phyloP scores from a whole-genome alignment of 2,329 filamentous ascomycete genomes.

The Penicillium olsonii region DNA sequence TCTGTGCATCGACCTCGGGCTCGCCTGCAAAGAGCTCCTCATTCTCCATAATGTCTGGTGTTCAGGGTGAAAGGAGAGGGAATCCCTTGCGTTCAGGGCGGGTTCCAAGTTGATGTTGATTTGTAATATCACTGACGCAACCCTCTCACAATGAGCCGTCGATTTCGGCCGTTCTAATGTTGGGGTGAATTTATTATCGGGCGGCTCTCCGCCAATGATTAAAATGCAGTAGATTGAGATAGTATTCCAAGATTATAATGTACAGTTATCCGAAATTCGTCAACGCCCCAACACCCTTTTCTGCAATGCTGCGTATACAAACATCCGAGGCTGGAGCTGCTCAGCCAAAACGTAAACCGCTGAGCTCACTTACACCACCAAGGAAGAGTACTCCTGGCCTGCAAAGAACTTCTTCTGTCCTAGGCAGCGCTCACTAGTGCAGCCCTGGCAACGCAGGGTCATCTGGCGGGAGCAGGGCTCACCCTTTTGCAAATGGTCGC shows the following conservation, averaged over 20 bases:
- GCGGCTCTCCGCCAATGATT: conserved; percentile 9
- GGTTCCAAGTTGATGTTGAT: conserved; percentile 8
- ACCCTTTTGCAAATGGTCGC: conserved; percentile 72
- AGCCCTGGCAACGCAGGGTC: conserved; percentile 87
- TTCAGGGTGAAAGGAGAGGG: background rate
- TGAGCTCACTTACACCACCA: conserved; percentile 29
- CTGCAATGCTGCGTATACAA: conserved; percentile 8
- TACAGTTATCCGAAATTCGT: conserved; percentile 2
- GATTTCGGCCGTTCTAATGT: background rate
- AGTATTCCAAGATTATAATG: background rate
- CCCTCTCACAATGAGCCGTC: background rate
- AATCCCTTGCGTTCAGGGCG: background rate
- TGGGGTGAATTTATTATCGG: conserved; percentile 1
- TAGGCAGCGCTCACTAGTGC: conserved; percentile 82
- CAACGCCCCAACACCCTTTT: conserved; percentile 11
- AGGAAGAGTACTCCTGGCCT: conserved; percentile 36
- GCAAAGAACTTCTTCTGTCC: conserved; percentile 70
- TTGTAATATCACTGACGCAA: conserved; percentile 1
- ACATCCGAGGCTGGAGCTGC: background rate
- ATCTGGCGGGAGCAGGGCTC: conserved; percentile 78
- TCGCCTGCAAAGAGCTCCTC: conserved; percentile 36
- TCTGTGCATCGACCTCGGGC: conserved; percentile 33
- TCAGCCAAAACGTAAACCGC: background rate
- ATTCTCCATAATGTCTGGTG: conserved; percentile 30
- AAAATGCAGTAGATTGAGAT: background rate